A percentile compares a stretch with the other conserved stretches of the same genome.
Conservation (phyloP, 1,139 yeast genomes). For the Saccharomyces hybrid region DNA sequence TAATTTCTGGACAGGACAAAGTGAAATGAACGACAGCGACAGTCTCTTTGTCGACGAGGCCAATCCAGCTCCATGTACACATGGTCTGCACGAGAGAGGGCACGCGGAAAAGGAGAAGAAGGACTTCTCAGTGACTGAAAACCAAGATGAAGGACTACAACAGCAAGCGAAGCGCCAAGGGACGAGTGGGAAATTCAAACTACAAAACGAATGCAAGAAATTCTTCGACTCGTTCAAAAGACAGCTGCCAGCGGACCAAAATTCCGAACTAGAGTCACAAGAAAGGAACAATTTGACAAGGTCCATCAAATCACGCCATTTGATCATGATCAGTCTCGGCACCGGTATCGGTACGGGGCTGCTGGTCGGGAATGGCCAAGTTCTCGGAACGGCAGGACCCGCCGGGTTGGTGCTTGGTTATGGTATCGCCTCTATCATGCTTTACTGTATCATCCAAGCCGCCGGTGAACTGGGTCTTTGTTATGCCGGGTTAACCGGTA, state of each 20-base stretch:
- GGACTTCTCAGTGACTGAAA: not conserved
- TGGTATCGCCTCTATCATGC: slow-evolving; percentile 57
- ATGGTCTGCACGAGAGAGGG: not conserved
- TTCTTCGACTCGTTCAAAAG: slow-evolving; percentile 23
- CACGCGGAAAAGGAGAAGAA: not conserved
- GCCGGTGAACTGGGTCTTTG: slow-evolving; percentile 77
- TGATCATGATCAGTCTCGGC: slow-evolving; percentile 70
- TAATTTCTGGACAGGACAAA: not conserved
- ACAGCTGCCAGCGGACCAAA: slow-evolving; percentile 1
- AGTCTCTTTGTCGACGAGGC: not conserved
- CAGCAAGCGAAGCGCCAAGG: not conserved
- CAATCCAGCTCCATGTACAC: not conserved
- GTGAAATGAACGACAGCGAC: not conserved
- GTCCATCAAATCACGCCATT: slow-evolving; percentile 42
- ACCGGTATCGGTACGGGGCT: slow-evolving; percentile 80
- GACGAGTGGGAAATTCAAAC: not conserved
- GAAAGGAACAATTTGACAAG: slow-evolving; percentile 25
- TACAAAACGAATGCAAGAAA: slow-evolving; percentile 5
- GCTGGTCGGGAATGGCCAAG: slow-evolving; percentile 64
- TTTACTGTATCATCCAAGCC: slow-evolving; percentile 67
- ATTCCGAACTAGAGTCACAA: slow-evolving; percentile 9
- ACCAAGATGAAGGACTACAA: not conserved
- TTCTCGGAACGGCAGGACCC: slow-evolving; percentile 67
- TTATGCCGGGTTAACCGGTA: slow-evolving; percentile 68
- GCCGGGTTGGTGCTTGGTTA: slow-evolving; percentile 68